Evolutionary conservation across 768 basidiomycete genomes (phyloP), one percentile per base, ranked within the genome.

Genomic region (Psilocybe azurescens): DNA sequence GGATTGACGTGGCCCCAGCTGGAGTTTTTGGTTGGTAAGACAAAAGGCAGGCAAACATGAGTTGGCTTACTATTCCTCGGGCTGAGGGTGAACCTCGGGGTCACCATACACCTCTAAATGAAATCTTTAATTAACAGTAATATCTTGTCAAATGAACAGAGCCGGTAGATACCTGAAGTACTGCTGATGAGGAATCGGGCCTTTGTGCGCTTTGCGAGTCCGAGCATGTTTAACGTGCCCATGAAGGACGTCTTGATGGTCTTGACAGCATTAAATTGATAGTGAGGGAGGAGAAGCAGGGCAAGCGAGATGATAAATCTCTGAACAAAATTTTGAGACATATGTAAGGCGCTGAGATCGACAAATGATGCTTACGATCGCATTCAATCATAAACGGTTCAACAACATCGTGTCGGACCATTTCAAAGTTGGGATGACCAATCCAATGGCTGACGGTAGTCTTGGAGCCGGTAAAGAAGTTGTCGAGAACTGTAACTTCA

Each of bases 1-100:
- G 95, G 95, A 81, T 99, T 99, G 72, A 99, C 97, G 76, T 99
- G 90, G 51, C 95, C 96, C 95, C 95, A 97, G 76, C 94, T 95
- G 51, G 64, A 62, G 16, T 67, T 60, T 71, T 60, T 71, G 7
- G 65, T 67, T 38, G 65, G 39, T 47, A 51, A 18, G 18, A 53
- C 58, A 53, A 53, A 20, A 11, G 51, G 38, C 3, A 62, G 48
- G 52, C 53, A 49, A 36, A 46, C 5, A 59, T 53, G 14, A 58
- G 29, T 56, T 7, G 14, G 78, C 91, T 78, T 71, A 95, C 94
- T 97, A 97, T 72, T 97, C 95, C 75, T 98, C 95, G 59, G 80
- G 85, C 75, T 99, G 97, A 29, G 97, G 97, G 77, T 99, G 97
- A 38, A 97, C 96, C 74, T 95, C 94, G 13, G 97, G 97, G 77